A percentile compares a stretch with the other conserved stretches of the same genome.
phyloP scores from a whole-genome alignment of 2,329 filamentous ascomycete genomes.

The Fusarium vanettenii region DNA sequence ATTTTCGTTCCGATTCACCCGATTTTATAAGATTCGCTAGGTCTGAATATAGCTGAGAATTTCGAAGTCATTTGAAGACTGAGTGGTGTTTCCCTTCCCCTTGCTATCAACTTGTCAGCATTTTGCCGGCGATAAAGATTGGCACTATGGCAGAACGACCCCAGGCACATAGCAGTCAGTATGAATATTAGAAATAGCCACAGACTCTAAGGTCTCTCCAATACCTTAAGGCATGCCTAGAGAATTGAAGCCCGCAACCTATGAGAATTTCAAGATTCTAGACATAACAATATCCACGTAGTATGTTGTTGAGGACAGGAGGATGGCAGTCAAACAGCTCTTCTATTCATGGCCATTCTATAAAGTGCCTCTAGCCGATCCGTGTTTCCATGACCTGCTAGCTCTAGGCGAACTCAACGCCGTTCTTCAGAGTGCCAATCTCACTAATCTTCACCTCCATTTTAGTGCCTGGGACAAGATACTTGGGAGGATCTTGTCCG shows the following conservation, averaged over 20 bases:
- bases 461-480: constrained; percentile 51
- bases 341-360: not conserved
- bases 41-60: too few species aligned
- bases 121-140: too few species aligned
- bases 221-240: too few species aligned
- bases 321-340: not conserved
- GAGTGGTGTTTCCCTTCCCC: too few species aligned
- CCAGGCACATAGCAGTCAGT: too few species aligned
- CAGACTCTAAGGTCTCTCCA: too few species aligned
- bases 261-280: not conserved
- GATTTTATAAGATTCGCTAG: not conserved
- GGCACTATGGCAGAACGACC: too few species aligned
- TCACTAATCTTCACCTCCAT: constrained; percentile 54
- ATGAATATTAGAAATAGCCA: too few species aligned
- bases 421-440: constrained; percentile 56
- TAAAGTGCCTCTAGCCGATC: not conserved
- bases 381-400: not conserved
- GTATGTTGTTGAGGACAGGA: not conserved
- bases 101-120: too few species aligned
- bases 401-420: constrained; percentile 35
- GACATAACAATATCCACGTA: not conserved
- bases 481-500: constrained; percentile 55
- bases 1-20: not conserved
- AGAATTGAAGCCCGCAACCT: too few species aligned
- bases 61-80: too few species aligned